Percentiles rank a stretch among this genome's conserved stretches.
These are phyloP conservation scores for Metarhizium rileyi DNA, from an alignment of 2,329 filamentous ascomycete species.

Conservation along the genomic window DNA sequence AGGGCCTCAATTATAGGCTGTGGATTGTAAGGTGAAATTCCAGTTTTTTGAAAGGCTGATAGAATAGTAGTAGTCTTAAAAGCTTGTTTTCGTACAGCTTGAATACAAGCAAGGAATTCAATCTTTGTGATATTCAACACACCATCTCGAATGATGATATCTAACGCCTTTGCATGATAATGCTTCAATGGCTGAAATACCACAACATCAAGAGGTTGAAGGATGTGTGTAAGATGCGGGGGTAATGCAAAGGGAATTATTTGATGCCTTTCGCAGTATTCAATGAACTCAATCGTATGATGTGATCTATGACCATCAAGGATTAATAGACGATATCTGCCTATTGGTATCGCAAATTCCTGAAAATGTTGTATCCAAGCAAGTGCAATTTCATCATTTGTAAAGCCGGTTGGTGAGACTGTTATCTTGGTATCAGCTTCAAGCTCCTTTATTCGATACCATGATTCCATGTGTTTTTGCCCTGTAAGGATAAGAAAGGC, in stretches of 20 bases:
- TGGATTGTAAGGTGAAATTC: constrained; percentile 2
- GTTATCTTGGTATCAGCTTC: constrained; percentile 2
- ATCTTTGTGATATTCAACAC: constrained; percentile 1
- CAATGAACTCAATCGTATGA: constrained; percentile 5
- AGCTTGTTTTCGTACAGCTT: constrained; percentile 1
- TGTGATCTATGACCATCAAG: constrained; percentile 5
- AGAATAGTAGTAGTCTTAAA: not conserved
- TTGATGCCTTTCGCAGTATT: constrained; percentile 1
- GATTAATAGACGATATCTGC: constrained; percentile 4
- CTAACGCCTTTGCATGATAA: constrained; percentile 6
- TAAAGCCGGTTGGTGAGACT: constrained; percentile 2
- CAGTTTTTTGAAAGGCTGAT: constrained; percentile 3
- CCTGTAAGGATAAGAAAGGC: constrained; percentile 4
- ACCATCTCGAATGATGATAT: not conserved
- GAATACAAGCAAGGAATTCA: constrained; percentile 2
- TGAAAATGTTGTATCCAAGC: constrained; percentile 6
- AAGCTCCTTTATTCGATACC: constrained; percentile 5
- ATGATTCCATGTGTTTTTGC: constrained; percentile 1
- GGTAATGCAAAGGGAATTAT: constrained; percentile 9
- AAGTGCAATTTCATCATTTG: constrained; percentile 5
- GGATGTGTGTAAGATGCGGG: constrained; percentile 4
- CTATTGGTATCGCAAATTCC: not conserved
- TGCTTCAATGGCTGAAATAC: constrained; percentile 6
- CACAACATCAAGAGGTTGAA: constrained; percentile 5
- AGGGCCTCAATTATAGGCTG: not conserved